These are phyloP conservation scores for Coemansia biformis DNA, from an alignment of 192 early-diverging fungal genomes.

Conservation along the genomic window DNA sequence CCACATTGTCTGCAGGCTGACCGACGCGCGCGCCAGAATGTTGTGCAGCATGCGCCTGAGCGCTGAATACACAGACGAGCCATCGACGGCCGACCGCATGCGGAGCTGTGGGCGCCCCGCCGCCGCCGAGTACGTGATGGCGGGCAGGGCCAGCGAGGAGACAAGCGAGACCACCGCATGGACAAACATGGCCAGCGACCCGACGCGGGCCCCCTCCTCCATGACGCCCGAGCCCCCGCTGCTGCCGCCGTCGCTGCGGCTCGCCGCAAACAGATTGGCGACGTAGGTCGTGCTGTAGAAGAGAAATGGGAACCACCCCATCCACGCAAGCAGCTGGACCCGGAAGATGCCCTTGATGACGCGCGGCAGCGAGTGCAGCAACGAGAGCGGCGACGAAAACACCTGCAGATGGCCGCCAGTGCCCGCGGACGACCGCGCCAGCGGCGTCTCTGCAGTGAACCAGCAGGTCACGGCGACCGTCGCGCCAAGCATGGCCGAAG, in stretches of 20 bases:
- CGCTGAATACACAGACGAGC: background rate
- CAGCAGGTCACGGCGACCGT: conserved; percentile 66
- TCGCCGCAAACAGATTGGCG: conserved; percentile 36
- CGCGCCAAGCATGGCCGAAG: conserved; percentile 56
- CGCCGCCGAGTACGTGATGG: conserved; percentile 30
- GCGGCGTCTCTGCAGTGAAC: conserved; percentile 51
- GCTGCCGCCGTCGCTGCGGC: conserved; percentile 1
- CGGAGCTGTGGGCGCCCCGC: background rate
- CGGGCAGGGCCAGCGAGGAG: conserved; percentile 34
- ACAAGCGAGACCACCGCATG: conserved; percentile 71
- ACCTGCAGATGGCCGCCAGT: conserved; percentile 26
- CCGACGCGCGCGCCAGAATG: conserved; percentile 9
- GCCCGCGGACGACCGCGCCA: conserved; percentile 8
- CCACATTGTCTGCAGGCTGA: conserved; percentile 60
- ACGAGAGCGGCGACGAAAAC: conserved; percentile 27
- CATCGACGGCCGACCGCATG: background rate
- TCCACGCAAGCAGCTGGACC: conserved; percentile 92
- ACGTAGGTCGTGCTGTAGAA: conserved; percentile 72
- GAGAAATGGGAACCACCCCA: conserved; percentile 95
- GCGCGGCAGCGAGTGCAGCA: conserved; percentile 60
- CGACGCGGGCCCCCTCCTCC: conserved; percentile 64
- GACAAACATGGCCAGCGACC: conserved; percentile 79
- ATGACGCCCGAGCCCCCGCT: conserved; percentile 19
- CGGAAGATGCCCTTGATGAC: conserved; percentile 75
- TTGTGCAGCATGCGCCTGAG: conserved; percentile 1